A percentile compares a stretch with the other conserved stretches of the same genome.
Evolutionary conservation across 257 asterid species (phyloP).

Genomic region (Perilla frutescens): DNA sequence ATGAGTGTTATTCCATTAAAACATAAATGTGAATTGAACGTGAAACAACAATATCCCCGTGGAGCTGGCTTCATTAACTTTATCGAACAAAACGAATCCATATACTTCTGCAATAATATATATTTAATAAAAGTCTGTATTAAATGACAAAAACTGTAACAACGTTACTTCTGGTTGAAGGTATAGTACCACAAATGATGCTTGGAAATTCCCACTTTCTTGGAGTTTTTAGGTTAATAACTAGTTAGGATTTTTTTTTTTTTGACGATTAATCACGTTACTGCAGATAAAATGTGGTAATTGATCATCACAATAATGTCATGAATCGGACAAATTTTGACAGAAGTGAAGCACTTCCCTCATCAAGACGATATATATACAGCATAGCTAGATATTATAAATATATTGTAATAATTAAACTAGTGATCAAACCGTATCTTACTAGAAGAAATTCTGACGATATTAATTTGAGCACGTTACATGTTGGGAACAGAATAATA

Average conservation of each 20-base stretch:
- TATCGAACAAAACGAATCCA: constrained; percentile 34
- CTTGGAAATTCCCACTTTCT: constrained; percentile 47
- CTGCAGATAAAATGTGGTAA: neutral
- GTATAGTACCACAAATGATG: constrained; percentile 13
- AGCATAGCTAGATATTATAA: neutral
- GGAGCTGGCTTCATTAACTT: constrained; percentile 38
- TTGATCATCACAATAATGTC: constrained; percentile 20
- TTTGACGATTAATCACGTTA: neutral
- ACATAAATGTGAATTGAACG: constrained; percentile 23
- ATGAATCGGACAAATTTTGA: constrained; percentile 32
- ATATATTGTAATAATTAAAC: constrained; percentile 4
- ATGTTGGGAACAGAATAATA: constrained; percentile 4
- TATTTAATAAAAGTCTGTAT: constrained; percentile 1
- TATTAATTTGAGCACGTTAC: constrained; percentile 27
- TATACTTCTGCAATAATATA: constrained; percentile 21
- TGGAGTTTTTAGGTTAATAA: constrained; percentile 42
- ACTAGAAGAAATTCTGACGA: neutral
- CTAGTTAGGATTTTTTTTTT: neutral
- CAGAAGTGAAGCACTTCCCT: constrained; percentile 37
- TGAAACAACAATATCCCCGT: constrained; percentile 33
- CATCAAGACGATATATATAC: constrained; percentile 16
- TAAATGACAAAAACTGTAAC: constrained; percentile 33
- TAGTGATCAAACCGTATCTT: constrained; percentile 9
- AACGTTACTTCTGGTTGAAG: constrained; percentile 41
- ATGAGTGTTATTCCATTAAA: no score